Evolutionary conservation across 495 filamentous ascomycete species (phyloP).

Genomic region (Pseudomonodictys pantanalensis): DNA sequence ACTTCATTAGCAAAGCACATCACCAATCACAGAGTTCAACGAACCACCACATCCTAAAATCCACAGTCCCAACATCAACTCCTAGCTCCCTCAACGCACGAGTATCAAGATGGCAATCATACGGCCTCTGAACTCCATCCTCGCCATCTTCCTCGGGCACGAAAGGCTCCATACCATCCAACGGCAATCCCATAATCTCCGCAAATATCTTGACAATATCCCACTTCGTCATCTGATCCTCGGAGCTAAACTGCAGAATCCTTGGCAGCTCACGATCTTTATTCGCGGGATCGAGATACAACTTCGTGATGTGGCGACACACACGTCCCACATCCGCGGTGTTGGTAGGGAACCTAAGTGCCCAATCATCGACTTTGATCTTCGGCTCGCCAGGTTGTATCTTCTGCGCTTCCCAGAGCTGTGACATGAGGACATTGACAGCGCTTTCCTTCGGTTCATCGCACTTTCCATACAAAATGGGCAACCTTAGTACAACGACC

Average conservation of each 20-base stretch:
- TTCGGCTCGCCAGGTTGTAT: conserved; percentile 44
- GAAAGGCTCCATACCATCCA: conserved; percentile 62
- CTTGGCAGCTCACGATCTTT: conserved; percentile 53
- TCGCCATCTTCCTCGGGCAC: conserved; percentile 64
- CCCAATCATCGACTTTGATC: conserved; percentile 87
- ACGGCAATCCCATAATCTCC: conserved; percentile 72
- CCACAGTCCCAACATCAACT: conserved; percentile 69
- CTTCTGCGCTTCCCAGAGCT: conserved; percentile 65
- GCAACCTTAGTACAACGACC: conserved; percentile 73
- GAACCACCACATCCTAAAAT: conserved; percentile 85
- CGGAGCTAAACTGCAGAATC: conserved; percentile 83
- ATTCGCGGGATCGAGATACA: conserved; percentile 52
- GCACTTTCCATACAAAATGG: conserved; percentile 74
- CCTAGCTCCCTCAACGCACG: conserved; percentile 70
- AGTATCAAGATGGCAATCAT: conserved; percentile 85
- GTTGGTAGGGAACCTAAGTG: conserved; percentile 77
- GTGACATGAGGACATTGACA: conserved; percentile 74
- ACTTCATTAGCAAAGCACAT: no score
- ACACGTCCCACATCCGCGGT: conserved; percentile 89
- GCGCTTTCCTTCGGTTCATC: conserved; percentile 70
- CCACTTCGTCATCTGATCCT: conserved; percentile 87
- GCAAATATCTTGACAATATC: conserved; percentile 80
- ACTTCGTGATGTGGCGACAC: conserved; percentile 63
- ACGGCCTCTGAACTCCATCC: conserved; percentile 76
- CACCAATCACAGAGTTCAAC: no score